A percentile compares a stretch with the other conserved stretches of the same genome.
Evolutionary conservation across 805 yeast species (phyloP).

Genomic region (Sugiyamaella qingdaonensis): DNA sequence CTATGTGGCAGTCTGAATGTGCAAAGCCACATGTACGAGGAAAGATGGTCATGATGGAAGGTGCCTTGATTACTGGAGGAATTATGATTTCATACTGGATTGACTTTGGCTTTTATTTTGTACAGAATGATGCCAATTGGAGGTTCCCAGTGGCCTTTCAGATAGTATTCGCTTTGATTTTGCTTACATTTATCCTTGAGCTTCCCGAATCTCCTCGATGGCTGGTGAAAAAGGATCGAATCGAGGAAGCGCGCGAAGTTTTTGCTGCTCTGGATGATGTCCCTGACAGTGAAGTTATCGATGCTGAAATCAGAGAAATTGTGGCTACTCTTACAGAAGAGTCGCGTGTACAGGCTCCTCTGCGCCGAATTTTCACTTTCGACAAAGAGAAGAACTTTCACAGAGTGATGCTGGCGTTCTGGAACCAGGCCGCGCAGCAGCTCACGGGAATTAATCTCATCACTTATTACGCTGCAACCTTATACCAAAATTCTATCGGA

Average conservation of each 20-base stretch:
- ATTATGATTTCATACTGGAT: constrained; percentile 33
- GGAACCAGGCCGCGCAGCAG: constrained; percentile 60
- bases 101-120: constrained; percentile 21
- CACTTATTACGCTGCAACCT: constrained; percentile 14
- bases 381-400: constrained; percentile 47
- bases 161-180: constrained; percentile 38
- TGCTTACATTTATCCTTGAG: constrained; percentile 38
- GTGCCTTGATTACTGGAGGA: constrained; percentile 28
- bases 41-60: constrained; percentile 31
- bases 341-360: constrained; percentile 12
- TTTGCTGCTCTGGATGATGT: constrained; percentile 18
- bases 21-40: constrained; percentile 66
- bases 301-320: constrained; percentile 20
- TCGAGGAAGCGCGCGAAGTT: constrained; percentile 52
- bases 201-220: constrained; percentile 87
- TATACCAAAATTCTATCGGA: constrained; percentile 15
- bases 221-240: constrained; percentile 61
- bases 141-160: constrained; percentile 24
- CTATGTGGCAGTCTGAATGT: constrained; percentile 77
- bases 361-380: constrained; percentile 34
- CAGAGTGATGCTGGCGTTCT: constrained; percentile 37
- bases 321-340: constrained; percentile 17
- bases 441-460: constrained; percentile 80
- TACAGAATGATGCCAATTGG: constrained; percentile 30
- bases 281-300: constrained; percentile 11